Evolutionary conservation across 1,139 yeast genomes (phyloP).

Genomic region (Zygoascus meyerae): DNA sequence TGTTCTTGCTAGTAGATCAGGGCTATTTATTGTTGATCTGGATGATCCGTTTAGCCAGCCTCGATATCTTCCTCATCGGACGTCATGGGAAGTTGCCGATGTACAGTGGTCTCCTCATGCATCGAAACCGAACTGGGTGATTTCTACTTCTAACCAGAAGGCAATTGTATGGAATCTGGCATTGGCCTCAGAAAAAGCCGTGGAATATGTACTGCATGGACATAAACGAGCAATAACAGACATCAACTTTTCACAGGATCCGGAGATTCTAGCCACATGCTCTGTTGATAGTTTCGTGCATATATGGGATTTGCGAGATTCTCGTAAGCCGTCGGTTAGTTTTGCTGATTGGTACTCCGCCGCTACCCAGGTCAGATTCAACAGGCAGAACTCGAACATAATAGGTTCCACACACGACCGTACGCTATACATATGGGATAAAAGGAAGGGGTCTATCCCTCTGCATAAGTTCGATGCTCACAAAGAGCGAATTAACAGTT

Average conservation of each 20-base stretch:
- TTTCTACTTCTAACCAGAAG: conserved; percentile 90
- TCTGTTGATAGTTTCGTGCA: conserved; percentile 83
- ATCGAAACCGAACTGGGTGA: conserved; percentile 81
- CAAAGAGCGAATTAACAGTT: conserved; percentile 75
- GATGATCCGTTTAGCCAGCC: conserved; percentile 97
- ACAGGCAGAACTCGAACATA: conserved; percentile 63
- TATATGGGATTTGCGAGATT: conserved; percentile 87
- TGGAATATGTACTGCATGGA: conserved; percentile 79
- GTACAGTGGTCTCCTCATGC: conserved; percentile 96
- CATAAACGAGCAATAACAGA: conserved; percentile 94
- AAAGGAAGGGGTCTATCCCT: conserved; percentile 75
- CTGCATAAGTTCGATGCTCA: conserved; percentile 67
- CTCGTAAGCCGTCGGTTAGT: conserved; percentile 60
- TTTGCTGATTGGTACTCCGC: conserved; percentile 96
- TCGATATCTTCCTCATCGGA: conserved; percentile 82
- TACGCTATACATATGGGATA: conserved; percentile 79
- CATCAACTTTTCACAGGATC: conserved; percentile 81
- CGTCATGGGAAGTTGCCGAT: conserved; percentile 98
- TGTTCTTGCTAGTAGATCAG: conserved; percentile 81
- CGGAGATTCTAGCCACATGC: conserved; percentile 89
- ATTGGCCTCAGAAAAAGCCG: conserved; percentile 68
- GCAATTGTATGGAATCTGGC: conserved; percentile 91
- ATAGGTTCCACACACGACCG: conserved; percentile 85
- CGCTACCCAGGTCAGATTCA: conserved; percentile 95
- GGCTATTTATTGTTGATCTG: conserved; percentile 80